These are phyloP conservation scores for Claviceps africana DNA, from an alignment of 2,329 filamentous ascomycete genomes.

Conservation along the genomic window DNA sequence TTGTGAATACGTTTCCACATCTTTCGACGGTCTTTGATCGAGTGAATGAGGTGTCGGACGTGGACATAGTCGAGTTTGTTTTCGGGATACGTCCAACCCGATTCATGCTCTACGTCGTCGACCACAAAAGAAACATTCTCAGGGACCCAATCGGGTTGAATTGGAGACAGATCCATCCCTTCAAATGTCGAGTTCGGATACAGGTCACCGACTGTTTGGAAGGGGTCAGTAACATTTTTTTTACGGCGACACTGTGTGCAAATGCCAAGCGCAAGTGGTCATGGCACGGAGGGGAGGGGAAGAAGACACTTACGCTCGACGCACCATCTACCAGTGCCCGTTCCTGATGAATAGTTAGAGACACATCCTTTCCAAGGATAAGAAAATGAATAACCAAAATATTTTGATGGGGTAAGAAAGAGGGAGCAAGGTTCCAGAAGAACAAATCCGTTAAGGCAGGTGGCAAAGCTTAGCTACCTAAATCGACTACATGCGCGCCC, in stretches of 20 bases:
- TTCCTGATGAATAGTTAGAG: slow-evolving; percentile 20
- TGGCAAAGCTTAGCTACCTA: slow-evolving; percentile 27
- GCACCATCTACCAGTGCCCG: slow-evolving; percentile 37
- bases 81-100: slow-evolving; percentile 33
- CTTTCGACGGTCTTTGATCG: slow-evolving; percentile 26
- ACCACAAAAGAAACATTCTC: slow-evolving; percentile 37
- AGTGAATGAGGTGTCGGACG: slow-evolving; percentile 31
- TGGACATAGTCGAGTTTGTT: slow-evolving; percentile 35
- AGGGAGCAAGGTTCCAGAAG: neutral
- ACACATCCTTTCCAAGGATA: neutral
- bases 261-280: neutral
- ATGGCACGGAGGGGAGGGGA: neutral
- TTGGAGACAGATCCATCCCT: slow-evolving; percentile 37
- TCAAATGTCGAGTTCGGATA: slow-evolving; percentile 30
- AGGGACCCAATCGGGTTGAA: slow-evolving; percentile 37
- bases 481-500: slow-evolving; percentile 31
- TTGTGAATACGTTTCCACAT: slow-evolving; percentile 29
- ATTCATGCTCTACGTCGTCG: slow-evolving; percentile 36
- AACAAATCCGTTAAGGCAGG: slow-evolving; percentile 2
- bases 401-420: neutral
- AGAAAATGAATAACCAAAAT: neutral
- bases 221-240: neutral
- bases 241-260: neutral
- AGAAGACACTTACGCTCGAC: slow-evolving; percentile 29
- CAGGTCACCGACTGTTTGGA: slow-evolving; percentile 28